Conservation (phyloP, 805 yeast species). For the Kluyveromyces aestuarii region DNA sequence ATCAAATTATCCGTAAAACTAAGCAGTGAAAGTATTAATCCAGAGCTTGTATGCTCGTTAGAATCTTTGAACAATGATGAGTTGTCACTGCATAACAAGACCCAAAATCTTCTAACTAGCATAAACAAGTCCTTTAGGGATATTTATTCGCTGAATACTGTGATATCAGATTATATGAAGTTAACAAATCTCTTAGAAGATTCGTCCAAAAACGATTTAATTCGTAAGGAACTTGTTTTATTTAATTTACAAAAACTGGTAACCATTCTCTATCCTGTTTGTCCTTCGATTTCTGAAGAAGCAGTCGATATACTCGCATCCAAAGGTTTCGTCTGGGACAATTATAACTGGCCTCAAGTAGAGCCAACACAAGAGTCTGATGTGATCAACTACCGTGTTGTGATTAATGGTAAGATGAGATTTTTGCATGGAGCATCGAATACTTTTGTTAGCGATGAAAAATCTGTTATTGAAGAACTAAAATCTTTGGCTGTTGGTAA, state of each 20-base stretch:
- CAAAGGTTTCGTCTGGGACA: conserved; percentile 11
- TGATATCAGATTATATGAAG: conserved; percentile 86
- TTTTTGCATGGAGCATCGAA: conserved; percentile 34
- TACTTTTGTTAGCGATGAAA: conserved; percentile 30
- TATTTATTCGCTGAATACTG: conserved; percentile 66
- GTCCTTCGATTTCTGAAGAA: conserved; percentile 79
- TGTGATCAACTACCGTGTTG: conserved; percentile 41
- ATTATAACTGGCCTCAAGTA: conserved; percentile 55
- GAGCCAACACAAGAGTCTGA: conserved; percentile 32
- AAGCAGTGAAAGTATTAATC: conserved; percentile 4
- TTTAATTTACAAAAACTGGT: conserved; percentile 46
- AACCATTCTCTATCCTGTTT: conserved; percentile 65
- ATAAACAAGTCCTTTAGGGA: conserved; percentile 53
- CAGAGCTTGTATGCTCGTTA: conserved; percentile 9
- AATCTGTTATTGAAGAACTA: conserved; percentile 31
- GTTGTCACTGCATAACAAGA: conserved; percentile 46
- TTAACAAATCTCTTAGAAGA: conserved; percentile 44
- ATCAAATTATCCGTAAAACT: conserved; percentile 17
- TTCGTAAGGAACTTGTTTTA: conserved; percentile 35
- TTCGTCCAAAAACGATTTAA: conserved; percentile 30
- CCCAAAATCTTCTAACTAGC: conserved; percentile 37
- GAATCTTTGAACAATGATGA: conserved; percentile 35
- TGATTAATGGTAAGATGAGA: conserved; percentile 65
- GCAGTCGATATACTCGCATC: conserved; percentile 47
- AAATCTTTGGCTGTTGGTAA: conserved; percentile 29